Conservation (phyloP, 345 rosid genomes). For the Lumnitzera littorea region DNA sequence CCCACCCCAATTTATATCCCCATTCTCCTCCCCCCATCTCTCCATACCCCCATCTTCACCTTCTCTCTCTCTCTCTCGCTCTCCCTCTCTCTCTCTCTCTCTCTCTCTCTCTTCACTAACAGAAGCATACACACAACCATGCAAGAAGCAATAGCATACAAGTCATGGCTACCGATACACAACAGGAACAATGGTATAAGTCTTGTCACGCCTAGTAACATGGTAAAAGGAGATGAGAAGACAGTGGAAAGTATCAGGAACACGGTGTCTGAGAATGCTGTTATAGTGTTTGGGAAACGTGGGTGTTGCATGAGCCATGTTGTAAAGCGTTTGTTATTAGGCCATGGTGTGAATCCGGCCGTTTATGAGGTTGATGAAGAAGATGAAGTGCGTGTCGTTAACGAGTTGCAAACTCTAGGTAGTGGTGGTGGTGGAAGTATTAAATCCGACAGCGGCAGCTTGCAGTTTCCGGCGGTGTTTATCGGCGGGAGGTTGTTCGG, state of each 20-base stretch:
- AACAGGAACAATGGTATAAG: neutral
- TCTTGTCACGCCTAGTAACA: neutral
- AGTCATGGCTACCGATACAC: constrained; percentile 23
- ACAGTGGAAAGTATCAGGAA: constrained; percentile 9
- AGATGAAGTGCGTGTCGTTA: constrained; percentile 30
- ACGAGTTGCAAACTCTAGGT: constrained; percentile 24
- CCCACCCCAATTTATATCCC: neutral
- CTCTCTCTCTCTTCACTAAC: neutral
- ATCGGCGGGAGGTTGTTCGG: constrained; percentile 89
- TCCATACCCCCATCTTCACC: neutral
- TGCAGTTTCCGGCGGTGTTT: constrained; percentile 74
- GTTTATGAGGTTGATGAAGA: constrained; percentile 63
- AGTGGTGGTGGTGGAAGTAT: neutral
- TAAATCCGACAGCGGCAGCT: constrained; percentile 3
- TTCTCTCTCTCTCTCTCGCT: neutral
- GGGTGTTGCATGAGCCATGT: constrained; percentile 98
- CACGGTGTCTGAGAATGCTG: constrained; percentile 66
- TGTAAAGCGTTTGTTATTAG: constrained; percentile 56
- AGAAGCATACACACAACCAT: constrained; percentile 7
- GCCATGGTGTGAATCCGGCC: constrained; percentile 79
- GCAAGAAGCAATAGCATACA: constrained; percentile 40
- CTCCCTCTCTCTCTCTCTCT: neutral
- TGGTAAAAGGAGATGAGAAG: neutral
- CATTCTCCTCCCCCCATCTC: neutral
- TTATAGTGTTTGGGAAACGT: constrained; percentile 56